These are phyloP conservation scores for Macrolepiota fuliginosa DNA, from an alignment of 768 basidiomycete genomes.

Conservation along the genomic window DNA sequence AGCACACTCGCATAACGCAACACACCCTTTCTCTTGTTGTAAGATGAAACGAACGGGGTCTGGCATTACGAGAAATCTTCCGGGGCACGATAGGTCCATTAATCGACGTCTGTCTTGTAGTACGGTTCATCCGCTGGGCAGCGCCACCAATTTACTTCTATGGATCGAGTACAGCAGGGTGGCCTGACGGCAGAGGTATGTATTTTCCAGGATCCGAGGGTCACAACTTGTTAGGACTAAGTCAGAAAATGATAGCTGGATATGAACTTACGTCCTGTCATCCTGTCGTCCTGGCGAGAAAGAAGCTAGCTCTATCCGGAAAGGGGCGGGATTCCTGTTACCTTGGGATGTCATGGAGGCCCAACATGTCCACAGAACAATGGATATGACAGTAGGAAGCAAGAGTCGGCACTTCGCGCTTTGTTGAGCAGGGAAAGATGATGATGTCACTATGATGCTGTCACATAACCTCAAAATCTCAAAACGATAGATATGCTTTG, in stretches of 20 bases:
- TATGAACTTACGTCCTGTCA: background rate
- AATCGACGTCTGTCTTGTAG: background rate
- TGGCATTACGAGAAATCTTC: background rate
- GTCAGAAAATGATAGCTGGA: background rate
- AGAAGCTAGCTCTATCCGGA: too few species aligned
- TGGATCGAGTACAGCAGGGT: background rate
- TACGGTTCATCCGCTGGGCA: background rate
- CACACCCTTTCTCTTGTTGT: constrained; percentile 8
- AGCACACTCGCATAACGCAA: background rate
- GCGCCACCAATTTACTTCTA: background rate
- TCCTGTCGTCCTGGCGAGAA: background rate
- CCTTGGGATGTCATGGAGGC: constrained; percentile 10
- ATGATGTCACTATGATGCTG: too few species aligned
- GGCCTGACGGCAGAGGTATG: background rate
- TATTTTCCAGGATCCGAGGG: background rate
- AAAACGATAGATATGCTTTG: too few species aligned
- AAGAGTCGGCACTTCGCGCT: constrained; percentile 9
- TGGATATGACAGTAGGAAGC: constrained; percentile 15
- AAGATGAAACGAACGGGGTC: background rate
- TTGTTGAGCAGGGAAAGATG: too few species aligned
- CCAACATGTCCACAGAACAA: background rate
- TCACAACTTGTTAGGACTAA: background rate
- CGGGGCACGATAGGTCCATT: background rate
- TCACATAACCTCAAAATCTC: too few species aligned
- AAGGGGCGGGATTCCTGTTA: background rate